Conservation (phyloP, 2,329 filamentous ascomycete species). For the Phyllachora maydis region DNA sequence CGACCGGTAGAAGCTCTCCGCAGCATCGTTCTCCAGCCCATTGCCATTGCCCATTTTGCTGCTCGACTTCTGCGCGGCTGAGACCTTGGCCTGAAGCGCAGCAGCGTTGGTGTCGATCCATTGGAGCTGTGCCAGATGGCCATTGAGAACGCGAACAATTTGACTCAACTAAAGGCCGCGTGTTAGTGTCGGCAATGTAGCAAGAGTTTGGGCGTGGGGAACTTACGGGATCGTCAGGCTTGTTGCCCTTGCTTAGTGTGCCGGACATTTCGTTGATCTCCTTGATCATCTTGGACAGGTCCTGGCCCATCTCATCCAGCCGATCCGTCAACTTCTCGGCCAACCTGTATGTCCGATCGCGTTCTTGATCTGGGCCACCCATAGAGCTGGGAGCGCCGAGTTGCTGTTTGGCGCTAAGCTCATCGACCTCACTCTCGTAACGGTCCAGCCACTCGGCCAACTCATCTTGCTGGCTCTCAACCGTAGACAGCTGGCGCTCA, state of each 20-base stretch:
- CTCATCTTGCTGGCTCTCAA: constrained; percentile 87
- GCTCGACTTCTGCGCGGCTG: constrained; percentile 60
- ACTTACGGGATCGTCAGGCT: constrained; percentile 71
- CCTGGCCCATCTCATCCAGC: constrained; percentile 82
- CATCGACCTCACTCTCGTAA: constrained; percentile 82
- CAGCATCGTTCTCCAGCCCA: constrained; percentile 45
- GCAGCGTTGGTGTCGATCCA: constrained; percentile 78
- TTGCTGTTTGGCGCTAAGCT: constrained; percentile 66
- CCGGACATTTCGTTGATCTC: constrained; percentile 92
- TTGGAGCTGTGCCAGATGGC: constrained; percentile 78
- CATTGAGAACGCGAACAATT: constrained; percentile 88
- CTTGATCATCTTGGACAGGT: constrained; percentile 89
- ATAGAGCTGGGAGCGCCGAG: constrained; percentile 18
- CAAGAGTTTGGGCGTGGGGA: constrained; percentile 3
- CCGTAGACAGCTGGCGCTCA: constrained; percentile 70
- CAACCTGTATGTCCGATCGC: constrained; percentile 87
- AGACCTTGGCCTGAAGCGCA: constrained; percentile 64
- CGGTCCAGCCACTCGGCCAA: constrained; percentile 71
- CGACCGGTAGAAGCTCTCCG: constrained; percentile 80
- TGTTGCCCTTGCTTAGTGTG: constrained; percentile 71
- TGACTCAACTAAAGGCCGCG: constrained; percentile 51
- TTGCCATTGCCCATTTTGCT: constrained; percentile 37
- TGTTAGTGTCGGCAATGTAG: too few relatives aligned
- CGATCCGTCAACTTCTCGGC: constrained; percentile 84
- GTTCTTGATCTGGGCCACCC: constrained; percentile 81